Percentiles rank a stretch among this genome's conserved stretches.
Conservation (phyloP, 2,329 filamentous ascomycete genomes). For the Aspergillus sergii region DNA sequence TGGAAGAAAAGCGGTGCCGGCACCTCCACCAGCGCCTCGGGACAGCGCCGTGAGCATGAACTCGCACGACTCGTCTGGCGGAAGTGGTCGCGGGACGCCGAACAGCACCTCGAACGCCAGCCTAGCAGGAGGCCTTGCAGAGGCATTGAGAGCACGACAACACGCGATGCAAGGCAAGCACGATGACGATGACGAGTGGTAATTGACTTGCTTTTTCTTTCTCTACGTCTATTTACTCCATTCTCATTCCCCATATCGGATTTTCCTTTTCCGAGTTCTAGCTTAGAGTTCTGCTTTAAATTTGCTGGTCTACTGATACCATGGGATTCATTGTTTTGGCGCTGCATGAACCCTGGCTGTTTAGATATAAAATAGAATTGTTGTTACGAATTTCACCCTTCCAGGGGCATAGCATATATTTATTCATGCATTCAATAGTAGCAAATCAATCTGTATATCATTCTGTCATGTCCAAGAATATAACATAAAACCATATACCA, state of each 20-base stretch:
- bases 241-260: slow-evolving; percentile 18
- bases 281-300: slow-evolving; percentile 6
- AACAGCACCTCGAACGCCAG: slow-evolving; percentile 60
- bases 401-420: background rate
- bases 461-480: background rate
- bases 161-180: slow-evolving; percentile 72
- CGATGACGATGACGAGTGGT: slow-evolving; percentile 73
- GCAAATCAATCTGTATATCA: background rate
- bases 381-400: background rate
- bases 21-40: slow-evolving; percentile 65
- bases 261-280: slow-evolving; percentile 21
- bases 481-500: background rate
- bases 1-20: slow-evolving; percentile 71
- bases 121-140: slow-evolving; percentile 72
- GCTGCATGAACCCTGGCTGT: slow-evolving; percentile 6
- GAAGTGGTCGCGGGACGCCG: slow-evolving; percentile 71
- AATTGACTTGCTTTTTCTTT: slow-evolving; percentile 24
- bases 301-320: slow-evolving; percentile 3
- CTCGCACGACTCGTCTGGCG: slow-evolving; percentile 56
- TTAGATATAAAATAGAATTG: slow-evolving; percentile 5
- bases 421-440: background rate
- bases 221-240: slow-evolving; percentile 13
- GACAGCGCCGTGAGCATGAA: slow-evolving; percentile 61
- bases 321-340: slow-evolving; percentile 4
- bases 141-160: slow-evolving; percentile 76